Conservation (phyloP, 805 yeast genomes). For the Starmerella asiatica region DNA sequence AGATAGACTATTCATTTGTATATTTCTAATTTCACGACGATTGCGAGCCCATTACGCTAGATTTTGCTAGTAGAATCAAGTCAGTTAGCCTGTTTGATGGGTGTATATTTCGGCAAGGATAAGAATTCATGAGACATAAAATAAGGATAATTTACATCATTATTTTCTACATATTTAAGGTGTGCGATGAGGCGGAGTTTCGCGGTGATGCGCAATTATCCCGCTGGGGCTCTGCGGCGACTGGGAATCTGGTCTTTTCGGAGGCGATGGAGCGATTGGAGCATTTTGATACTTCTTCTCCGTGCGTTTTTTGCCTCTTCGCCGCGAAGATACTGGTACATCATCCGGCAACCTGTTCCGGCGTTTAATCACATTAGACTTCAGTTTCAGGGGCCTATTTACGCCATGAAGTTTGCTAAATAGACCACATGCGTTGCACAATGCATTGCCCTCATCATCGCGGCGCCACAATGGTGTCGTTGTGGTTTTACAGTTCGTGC, state of each 20-base stretch:
- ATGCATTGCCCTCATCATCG: conserved; percentile 79
- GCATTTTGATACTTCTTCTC: conserved; percentile 1
- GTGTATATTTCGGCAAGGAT: no score
- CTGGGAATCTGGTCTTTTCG: conserved; percentile 1
- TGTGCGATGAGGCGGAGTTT: no score
- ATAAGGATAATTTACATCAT: no score
- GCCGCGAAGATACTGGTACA: conserved; percentile 22
- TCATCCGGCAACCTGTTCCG: conserved; percentile 45
- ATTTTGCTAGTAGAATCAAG: no score
- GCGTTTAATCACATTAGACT: conserved; percentile 85
- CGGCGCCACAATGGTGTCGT: conserved; percentile 95
- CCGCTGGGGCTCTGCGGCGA: conserved; percentile 1
- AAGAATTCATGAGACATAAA: no score
- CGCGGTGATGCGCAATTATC: no score
- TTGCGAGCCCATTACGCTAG: no score
- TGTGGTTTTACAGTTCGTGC: conserved; percentile 80
- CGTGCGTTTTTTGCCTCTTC: conserved; percentile 2
- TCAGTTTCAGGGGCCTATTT: conserved; percentile 77
- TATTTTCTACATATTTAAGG: no score
- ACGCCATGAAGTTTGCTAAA: conserved; percentile 91
- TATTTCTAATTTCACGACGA: no score
- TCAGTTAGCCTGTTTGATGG: no score
- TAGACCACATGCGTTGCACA: conserved; percentile 93
- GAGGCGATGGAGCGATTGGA: conserved; percentile 8
- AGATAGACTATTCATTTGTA: no score